phyloP scores from a whole-genome alignment of 495 filamentous ascomycete species.

The Aspergillus affinis region DNA sequence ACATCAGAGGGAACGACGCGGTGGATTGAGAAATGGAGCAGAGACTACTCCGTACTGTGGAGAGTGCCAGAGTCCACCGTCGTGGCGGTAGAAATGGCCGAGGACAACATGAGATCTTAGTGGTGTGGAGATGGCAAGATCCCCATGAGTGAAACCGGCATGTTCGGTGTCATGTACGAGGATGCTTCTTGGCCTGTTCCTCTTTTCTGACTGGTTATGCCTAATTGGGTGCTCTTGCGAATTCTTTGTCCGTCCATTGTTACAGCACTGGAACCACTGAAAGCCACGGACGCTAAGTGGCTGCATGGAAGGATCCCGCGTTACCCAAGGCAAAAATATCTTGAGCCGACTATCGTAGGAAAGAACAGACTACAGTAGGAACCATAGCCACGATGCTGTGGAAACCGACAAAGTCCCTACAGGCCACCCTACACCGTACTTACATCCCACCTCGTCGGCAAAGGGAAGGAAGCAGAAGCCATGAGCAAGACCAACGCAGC shows the following conservation, averaged over 20 bases:
- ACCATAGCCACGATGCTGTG: conserved; percentile 2
- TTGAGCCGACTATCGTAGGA: conserved; percentile 6
- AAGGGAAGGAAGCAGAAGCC: conserved; percentile 4
- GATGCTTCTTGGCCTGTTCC: background rate
- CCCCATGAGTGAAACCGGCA: background rate
- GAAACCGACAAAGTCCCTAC: conserved; percentile 10
- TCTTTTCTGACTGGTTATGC: background rate
- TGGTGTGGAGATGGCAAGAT: too few species aligned
- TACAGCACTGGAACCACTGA: conserved; percentile 9
- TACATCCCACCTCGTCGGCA: background rate
- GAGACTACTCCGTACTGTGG: too few species aligned
- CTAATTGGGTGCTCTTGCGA: background rate
- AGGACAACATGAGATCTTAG: background rate
- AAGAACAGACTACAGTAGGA: background rate
- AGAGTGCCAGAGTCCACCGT: too few species aligned
- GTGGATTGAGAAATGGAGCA: too few species aligned
- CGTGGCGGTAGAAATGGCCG: too few species aligned
- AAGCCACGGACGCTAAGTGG: conserved; percentile 19
- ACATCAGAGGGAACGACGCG: background rate
- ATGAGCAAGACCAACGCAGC: conserved; percentile 12
- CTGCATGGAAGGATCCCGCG: conserved; percentile 23
- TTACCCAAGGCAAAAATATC: conserved; percentile 18
- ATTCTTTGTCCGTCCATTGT: conserved; percentile 10
- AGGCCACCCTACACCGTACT: too few species aligned
- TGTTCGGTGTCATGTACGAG: conserved; percentile 7